Conservation (phyloP, 352 stramenopile genomes). For the Phytophthora pluvialis region DNA sequence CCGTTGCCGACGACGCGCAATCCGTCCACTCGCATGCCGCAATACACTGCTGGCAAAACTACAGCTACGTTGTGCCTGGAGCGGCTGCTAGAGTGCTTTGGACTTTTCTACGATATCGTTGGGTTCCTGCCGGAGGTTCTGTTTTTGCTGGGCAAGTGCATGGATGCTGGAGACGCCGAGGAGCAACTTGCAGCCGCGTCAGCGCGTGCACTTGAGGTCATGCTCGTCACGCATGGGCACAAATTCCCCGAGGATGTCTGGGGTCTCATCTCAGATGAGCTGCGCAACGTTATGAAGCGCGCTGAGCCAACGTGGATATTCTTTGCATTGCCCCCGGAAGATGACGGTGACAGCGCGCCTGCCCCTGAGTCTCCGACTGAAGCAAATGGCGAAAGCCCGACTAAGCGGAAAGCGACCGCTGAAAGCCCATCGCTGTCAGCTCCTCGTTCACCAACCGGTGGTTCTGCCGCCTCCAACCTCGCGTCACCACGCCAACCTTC, state of each 20-base stretch:
- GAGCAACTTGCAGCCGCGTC: conserved; percentile 71
- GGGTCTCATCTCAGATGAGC: conserved; percentile 80
- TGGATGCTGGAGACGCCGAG: conserved; percentile 76
- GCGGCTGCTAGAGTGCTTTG: conserved; percentile 72
- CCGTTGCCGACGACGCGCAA: conserved; percentile 24
- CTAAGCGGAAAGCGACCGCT: too few relatives aligned
- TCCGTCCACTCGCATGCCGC: conserved; percentile 35
- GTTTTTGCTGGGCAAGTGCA: conserved; percentile 78
- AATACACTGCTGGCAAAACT: conserved; percentile 50
- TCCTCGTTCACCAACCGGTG: conserved; percentile 10
- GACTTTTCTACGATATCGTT: conserved; percentile 80
- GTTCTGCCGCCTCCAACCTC: conserved; percentile 8
- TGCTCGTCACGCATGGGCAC: conserved; percentile 76
- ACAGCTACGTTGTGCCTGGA: conserved; percentile 76
- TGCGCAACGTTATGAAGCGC: conserved; percentile 78
- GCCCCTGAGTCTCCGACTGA: conserved; percentile 8
- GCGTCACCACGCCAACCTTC: conserved; percentile 58
- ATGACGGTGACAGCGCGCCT: neutral
- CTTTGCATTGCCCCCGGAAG: conserved; percentile 39
- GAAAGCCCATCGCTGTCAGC: too few relatives aligned
- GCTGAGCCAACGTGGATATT: conserved; percentile 82
- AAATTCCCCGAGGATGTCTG: conserved; percentile 85
- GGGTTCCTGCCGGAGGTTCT: conserved; percentile 81
- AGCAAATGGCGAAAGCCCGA: conserved; percentile 7
- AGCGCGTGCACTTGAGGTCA: conserved; percentile 61